A percentile compares a stretch with the other conserved stretches of the same genome.
These are phyloP conservation scores for Puccinia horiana DNA, from an alignment of 1,284 basidiomycete genomes.

Conservation along the genomic window DNA sequence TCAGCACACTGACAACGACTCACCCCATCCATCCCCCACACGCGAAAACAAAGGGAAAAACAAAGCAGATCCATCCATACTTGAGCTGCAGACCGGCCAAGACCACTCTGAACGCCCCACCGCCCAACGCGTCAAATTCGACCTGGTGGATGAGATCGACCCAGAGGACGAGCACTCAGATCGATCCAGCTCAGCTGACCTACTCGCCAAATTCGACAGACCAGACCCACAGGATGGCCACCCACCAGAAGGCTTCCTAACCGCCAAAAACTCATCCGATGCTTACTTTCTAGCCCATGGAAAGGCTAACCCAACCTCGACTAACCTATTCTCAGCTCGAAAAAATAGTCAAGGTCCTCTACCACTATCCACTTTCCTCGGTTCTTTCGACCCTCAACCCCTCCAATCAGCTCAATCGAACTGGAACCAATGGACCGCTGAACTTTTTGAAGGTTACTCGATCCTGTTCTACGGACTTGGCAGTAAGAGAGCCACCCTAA, in stretches of 20 bases:
- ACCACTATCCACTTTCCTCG: slow-evolving; percentile 57
- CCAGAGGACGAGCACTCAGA: slow-evolving; percentile 25
- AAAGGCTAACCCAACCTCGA: slow-evolving; percentile 70
- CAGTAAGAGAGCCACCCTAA: slow-evolving; percentile 74
- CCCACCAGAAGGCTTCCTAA: not conserved
- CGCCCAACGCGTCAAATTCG: slow-evolving; percentile 12
- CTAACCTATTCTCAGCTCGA: slow-evolving; percentile 72
- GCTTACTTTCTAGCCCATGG: slow-evolving; percentile 74
- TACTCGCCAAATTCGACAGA: not conserved
- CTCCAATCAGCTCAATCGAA: slow-evolving; percentile 58
- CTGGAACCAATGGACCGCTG: slow-evolving; percentile 69
- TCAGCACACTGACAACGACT: too few relatives aligned
- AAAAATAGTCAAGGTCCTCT: slow-evolving; percentile 63
- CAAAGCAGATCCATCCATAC: not conserved
- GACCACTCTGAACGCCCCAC: not conserved
- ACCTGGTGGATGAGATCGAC: slow-evolving; percentile 3
- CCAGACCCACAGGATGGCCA: not conserved
- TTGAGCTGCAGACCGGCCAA: not conserved
- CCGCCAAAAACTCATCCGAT: slow-evolving; percentile 66
- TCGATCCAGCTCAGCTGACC: not conserved
- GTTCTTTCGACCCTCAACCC: slow-evolving; percentile 33
- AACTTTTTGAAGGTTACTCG: slow-evolving; percentile 79
- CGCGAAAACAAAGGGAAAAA: not conserved
- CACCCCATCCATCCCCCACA: too few relatives aligned
- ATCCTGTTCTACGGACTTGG: slow-evolving; percentile 82